phyloP scores from a whole-genome alignment of 345 rosid species.

The Pistacia vera region DNA sequence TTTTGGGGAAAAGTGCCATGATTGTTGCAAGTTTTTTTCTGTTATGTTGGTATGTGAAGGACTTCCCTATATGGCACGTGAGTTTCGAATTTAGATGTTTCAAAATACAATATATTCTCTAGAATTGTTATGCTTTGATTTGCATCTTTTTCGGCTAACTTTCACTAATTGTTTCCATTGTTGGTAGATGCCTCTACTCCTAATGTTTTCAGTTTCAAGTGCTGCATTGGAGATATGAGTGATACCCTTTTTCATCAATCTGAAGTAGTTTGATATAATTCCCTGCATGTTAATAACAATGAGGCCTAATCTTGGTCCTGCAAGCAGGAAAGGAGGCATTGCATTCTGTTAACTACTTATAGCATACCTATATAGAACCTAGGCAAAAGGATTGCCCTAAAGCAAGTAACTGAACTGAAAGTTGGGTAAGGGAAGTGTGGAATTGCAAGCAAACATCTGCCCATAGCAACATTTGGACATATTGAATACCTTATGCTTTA shows the following conservation, averaged over 20 bases:
- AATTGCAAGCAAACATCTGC: no score
- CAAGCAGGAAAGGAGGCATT: neutral
- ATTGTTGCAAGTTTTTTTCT: no score
- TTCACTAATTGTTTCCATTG: slow-evolving; percentile 15
- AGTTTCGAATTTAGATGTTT: neutral
- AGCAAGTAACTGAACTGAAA: no score
- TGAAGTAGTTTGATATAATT: neutral
- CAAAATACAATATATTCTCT: neutral
- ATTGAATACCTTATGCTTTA: no score
- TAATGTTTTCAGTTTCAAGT: slow-evolving; percentile 70
- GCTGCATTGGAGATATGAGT: slow-evolving; percentile 87
- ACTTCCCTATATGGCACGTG: no score
- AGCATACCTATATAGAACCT: no score
- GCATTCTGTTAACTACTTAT: no score
- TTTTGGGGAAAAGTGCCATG: no score
- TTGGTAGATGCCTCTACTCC: slow-evolving; percentile 74
- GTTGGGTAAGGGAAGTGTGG: no score
- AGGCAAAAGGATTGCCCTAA: no score
- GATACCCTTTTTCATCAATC: neutral
- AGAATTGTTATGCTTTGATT: neutral
- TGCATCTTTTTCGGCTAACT: slow-evolving; percentile 4
- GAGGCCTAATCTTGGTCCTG: neutral
- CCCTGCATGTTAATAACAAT: neutral
- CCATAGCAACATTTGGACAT: no score
- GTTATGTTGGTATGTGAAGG: no score